A percentile compares a stretch with the other conserved stretches of the same genome.
Conservation (phyloP, 2,329 filamentous ascomycete genomes). For the Microdochium nivale region DNA sequence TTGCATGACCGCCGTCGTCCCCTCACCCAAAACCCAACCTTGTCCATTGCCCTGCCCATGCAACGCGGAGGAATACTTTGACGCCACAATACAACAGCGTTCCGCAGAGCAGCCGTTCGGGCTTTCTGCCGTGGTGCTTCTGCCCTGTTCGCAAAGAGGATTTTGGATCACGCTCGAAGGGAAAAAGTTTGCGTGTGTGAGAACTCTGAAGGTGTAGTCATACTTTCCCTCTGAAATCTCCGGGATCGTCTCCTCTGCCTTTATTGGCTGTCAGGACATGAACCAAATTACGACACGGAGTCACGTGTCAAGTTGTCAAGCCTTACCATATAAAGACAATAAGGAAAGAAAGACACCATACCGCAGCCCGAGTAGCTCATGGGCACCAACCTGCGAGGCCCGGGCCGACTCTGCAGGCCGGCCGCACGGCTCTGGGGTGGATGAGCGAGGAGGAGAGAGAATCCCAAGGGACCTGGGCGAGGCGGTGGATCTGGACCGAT, state of each 20-base stretch:
- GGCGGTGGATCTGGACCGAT: slow-evolving; percentile 43
- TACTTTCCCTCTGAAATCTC: too few relatives aligned
- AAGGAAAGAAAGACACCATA: too few relatives aligned
- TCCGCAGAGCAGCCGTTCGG: slow-evolving; percentile 21
- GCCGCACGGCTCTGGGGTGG: slow-evolving; percentile 37
- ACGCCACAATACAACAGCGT: slow-evolving; percentile 12
- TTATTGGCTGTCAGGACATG: too few relatives aligned
- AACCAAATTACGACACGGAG: too few relatives aligned
- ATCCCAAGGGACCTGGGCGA: slow-evolving; percentile 39
- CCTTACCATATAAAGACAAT: slow-evolving; percentile 52
- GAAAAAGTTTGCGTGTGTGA: slow-evolving; percentile 51
- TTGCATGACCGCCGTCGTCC: too few relatives aligned
- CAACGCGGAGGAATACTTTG: too few relatives aligned
- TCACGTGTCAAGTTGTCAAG: too few relatives aligned
- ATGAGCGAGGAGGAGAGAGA: slow-evolving; percentile 30
- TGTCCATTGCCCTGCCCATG: too few relatives aligned
- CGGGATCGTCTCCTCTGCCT: too few relatives aligned
- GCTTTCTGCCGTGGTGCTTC: slow-evolving; percentile 45
- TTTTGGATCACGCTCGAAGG: slow-evolving; percentile 44
- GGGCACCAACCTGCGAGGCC: slow-evolving; percentile 46
- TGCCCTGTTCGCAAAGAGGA: slow-evolving; percentile 32
- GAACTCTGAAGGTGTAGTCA: slow-evolving; percentile 33
- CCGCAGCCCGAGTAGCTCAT: slow-evolving; percentile 41
- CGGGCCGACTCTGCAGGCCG: slow-evolving; percentile 40
- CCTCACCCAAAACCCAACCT: too few relatives aligned